Percentiles rank a stretch among this genome's conserved stretches.
Conservation (phyloP, 179 eudicot genomes). For the Amaranthus tricolor region DNA sequence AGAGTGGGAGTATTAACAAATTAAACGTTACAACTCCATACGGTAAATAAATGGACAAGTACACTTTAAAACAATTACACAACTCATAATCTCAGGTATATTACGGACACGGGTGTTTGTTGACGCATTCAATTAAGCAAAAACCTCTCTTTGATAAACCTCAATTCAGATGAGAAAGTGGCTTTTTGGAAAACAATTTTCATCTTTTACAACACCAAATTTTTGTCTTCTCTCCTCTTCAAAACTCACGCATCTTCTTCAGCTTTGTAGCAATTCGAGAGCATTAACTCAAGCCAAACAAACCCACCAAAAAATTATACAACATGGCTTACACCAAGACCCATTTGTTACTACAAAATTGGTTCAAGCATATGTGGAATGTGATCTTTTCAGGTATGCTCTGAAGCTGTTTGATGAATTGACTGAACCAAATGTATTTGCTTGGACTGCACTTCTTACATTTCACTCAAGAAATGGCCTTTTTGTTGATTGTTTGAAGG, state of each 20-base stretch:
- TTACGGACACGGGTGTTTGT: no score
- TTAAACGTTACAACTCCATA: no score
- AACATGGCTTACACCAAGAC: conserved; percentile 32
- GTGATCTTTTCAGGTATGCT: conserved; percentile 35
- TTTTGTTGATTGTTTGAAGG: conserved; percentile 27
- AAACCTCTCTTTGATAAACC: neutral
- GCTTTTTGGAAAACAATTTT: conserved; percentile 14
- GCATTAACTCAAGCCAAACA: conserved; percentile 40
- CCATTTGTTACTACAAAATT: conserved; percentile 48
- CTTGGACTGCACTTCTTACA: conserved; percentile 54
- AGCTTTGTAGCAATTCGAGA: conserved; percentile 44
- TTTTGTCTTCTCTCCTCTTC: conserved; percentile 17
- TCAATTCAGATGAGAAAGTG: conserved; percentile 19
- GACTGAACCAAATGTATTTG: conserved; percentile 51
- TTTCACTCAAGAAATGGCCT: conserved; percentile 38
- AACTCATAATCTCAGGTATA: no score
- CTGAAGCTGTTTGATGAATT: conserved; percentile 45
- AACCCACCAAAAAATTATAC: conserved; percentile 44
- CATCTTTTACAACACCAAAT: conserved; percentile 8
- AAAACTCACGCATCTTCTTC: conserved; percentile 39
- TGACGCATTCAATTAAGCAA: neutral
- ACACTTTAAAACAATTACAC: no score
- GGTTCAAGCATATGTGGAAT: conserved; percentile 43
- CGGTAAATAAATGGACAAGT: no score
- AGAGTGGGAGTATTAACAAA: no score